Evolutionary conservation across 148 eudicot genomes (phyloP).

Genomic region (Bassia scoparia): DNA sequence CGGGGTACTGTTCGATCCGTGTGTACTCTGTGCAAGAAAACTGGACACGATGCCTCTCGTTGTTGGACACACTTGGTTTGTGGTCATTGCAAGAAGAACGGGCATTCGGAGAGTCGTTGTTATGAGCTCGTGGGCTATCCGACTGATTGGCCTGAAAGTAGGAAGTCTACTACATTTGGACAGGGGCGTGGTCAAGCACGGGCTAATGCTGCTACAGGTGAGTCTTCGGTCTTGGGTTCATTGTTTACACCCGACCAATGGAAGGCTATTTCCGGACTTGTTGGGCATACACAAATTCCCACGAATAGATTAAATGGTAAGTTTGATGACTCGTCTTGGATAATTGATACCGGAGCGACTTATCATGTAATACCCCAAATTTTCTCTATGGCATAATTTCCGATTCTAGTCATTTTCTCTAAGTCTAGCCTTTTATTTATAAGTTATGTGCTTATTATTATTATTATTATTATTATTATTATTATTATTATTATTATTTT

Average conservation of each 20-base stretch:
- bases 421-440: no score
- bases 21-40: background rate
- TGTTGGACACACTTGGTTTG: background rate
- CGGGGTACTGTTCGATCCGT: background rate
- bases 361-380: no score
- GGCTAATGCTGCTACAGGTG: background rate
- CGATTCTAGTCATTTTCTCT: no score
- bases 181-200: background rate
- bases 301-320: background rate
- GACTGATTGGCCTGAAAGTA: no score
- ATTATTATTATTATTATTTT: no score
- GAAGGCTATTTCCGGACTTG: background rate
- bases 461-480: no score
- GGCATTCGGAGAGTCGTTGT: background rate
- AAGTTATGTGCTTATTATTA: no score
- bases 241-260: background rate
- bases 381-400: no score
- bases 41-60: background rate
- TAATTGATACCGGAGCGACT: background rate
- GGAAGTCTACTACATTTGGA: background rate
- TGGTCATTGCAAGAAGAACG: background rate
- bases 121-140: background rate
- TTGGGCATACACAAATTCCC: background rate
- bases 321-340: background rate
- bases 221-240: no score